phyloP scores from a whole-genome alignment of 495 filamentous ascomycete species.

The Aspergillus coremiiformis region DNA sequence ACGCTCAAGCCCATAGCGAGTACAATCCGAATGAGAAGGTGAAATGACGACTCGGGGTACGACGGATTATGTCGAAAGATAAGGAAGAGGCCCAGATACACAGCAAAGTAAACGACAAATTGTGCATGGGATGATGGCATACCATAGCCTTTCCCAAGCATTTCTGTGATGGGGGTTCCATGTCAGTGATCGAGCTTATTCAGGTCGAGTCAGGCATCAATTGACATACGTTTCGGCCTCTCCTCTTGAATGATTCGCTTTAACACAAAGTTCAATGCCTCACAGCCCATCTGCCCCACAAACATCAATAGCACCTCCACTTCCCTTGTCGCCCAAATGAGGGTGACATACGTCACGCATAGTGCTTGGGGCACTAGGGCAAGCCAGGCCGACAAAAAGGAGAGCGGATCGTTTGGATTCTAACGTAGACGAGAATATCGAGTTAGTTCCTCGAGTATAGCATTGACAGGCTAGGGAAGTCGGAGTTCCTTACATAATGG shows the following conservation, averaged over 20 bases:
- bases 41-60: constrained; percentile 36
- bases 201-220: neutral
- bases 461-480: too few relatives aligned
- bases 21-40: constrained; percentile 49
- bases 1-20: constrained; percentile 50
- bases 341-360: constrained; percentile 78
- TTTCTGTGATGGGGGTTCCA: constrained; percentile 41
- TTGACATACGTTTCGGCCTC: constrained; percentile 59
- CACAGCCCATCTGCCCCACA: constrained; percentile 83
- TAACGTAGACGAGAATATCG: constrained; percentile 29
- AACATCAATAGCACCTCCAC: constrained; percentile 87
- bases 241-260: constrained; percentile 91
- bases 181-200: neutral
- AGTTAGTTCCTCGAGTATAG: constrained; percentile 11
- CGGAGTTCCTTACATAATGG: constrained; percentile 64
- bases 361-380: constrained; percentile 88
- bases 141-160: constrained; percentile 88
- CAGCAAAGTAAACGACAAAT: constrained; percentile 82
- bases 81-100: constrained; percentile 75
- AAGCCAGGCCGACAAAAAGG: constrained; percentile 83
- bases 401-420: constrained; percentile 81
- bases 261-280: constrained; percentile 83
- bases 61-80: constrained; percentile 64
- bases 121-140: constrained; percentile 99
- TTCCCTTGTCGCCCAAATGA: constrained; percentile 86